Base-by-base conservation (phyloP, 305 asterid genomes). In the Fraxinus greggii region DNA sequence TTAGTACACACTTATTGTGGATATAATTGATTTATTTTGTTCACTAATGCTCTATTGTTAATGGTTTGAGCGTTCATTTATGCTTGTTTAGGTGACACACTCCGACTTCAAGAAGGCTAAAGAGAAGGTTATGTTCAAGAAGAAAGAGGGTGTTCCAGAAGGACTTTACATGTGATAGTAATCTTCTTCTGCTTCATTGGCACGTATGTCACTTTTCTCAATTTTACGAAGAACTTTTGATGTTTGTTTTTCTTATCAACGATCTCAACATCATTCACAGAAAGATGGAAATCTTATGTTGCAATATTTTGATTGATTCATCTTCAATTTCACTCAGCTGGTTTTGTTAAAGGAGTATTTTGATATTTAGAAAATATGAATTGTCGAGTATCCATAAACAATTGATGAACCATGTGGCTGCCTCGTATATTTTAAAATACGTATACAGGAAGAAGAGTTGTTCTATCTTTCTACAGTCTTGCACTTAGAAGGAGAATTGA, bases 101-200 rank as follows among this genome's bases (percentile, higher is more conserved):
- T 51, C 81, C 1, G 92, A 89, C 85, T 87, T 89, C 87, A 89
- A 89, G 85, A 89, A 89, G 87, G 90, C 92, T 0, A 89, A 89
- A 42, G 92, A 89, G 82, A 89, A 89, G 83, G 92, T 89, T 13
- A 89, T 89, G 92, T 89, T 89, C 75, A 89, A 89, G 89, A 89
- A 89, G 85, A 89, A 89, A 77, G 92, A 89, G 80, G 90, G 92
- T 35, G 92, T 89, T 40, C 90, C 92, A 0, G 92, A 87, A 72
- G 92, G 92, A 74, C 90, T 89, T 35, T 89, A 89, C 80, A 89
- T 89, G 89, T 89, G 82, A 88, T 80, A 73, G 61, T 69, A 12
- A 69, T 69, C 21, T 26, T 69, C 38, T 69, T 13, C 4, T 10
- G 40, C 38, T 69, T 29, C 38, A 32, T 29, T 29, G 19, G 21